Base-by-base conservation (phyloP, 306 rosid genomes). In the Corylus heterophylla region DNA sequence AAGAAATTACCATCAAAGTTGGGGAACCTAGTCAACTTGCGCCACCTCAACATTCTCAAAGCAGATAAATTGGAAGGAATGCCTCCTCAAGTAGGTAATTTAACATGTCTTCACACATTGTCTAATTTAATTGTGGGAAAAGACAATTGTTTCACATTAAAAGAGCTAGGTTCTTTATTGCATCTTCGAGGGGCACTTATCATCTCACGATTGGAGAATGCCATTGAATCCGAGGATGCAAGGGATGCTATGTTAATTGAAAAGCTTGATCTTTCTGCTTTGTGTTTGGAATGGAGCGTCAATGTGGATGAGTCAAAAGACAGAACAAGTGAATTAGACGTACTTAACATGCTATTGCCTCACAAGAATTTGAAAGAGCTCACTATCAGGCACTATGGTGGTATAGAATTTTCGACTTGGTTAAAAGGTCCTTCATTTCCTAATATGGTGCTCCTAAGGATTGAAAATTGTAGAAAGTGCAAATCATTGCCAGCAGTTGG, bases 131-230 rank as follows among this genome's bases (percentile, higher is more conserved):
- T 64, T 14, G 71, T 64, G 48, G 25, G 48, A 64, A 31, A 64
- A 64, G 22, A 12, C 11, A 16, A 6, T 35, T 64, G 25, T 5
- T 35, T 11, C 2, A 2, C 8, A 2, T 5, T 64, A 35, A 16
- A 64, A 18, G 71, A 64, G 10, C 5, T 76, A 10, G 39, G 42
- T 35, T 42, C 10, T 31, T 64, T 64, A 12, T 31, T 18, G 7
- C 20, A 63, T 48, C 71, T 76, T 10, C 49, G 3, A 12, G 79
- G 79, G 62, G 63, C 18, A 16, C 54, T 76, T 3, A 17, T 12
- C 45, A 50, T 77, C 27, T 76, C 79, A 47, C 7, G 22, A 27
- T 42, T 76, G 27, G 71, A 78, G 35, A 70, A 78, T 70, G 76
- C 56, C 16, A 58, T 0, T 29, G 14, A 22, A 45, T 4, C 18